Conservation (phyloP, 768 basidiomycete species). For the Tylopilus rubrobrunneus region DNA sequence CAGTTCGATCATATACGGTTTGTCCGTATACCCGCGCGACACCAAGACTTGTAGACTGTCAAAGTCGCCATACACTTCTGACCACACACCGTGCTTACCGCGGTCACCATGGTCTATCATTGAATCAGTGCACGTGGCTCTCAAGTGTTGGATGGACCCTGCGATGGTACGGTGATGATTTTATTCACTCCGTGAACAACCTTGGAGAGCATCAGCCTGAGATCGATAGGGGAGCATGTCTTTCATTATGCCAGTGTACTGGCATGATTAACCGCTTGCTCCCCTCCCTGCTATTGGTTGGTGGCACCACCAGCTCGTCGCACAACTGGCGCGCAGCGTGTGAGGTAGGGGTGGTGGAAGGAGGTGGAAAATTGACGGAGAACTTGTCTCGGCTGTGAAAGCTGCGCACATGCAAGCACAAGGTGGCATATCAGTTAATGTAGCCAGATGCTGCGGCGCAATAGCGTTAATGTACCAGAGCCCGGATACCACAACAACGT, state of each 20-base stretch:
- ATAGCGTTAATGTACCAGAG: not conserved
- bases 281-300: not conserved
- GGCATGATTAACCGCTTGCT: not conserved
- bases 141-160: too few relatives aligned
- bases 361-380: not conserved
- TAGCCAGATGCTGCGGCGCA: too few relatives aligned
- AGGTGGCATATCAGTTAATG: not conserved
- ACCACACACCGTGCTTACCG: too few relatives aligned
- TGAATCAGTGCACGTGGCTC: not conserved
- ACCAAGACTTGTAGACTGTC: too few relatives aligned
- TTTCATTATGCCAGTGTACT: not conserved
- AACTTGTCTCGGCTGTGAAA: not conserved
- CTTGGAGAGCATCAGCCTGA: not conserved
- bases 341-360: not conserved
- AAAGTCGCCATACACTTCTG: too few relatives aligned
- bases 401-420: not conserved
- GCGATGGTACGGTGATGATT: not conserved
- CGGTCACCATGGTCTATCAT: too few relatives aligned
- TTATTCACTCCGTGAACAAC: not conserved
- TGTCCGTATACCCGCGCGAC: too few relatives aligned
- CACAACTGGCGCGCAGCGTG: not conserved
- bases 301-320: too few relatives aligned
- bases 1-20: too few relatives aligned
- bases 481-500: not conserved
- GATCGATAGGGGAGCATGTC: not conserved